phyloP scores from a whole-genome alignment of 2,329 filamentous ascomycete species.

The Colletotrichum paranaense region DNA sequence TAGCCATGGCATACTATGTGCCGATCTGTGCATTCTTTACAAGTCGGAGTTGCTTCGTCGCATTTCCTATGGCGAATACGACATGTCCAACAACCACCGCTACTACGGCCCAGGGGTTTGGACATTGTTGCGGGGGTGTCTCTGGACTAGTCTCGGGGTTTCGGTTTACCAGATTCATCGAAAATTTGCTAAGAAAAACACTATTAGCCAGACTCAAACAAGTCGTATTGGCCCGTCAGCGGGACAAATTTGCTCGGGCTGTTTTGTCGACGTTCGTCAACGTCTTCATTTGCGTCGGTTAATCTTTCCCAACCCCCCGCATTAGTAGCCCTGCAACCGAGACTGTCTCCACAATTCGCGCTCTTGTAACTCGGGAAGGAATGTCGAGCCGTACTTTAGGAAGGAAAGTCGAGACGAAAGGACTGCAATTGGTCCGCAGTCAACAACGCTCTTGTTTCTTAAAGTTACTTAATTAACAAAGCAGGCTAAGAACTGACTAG shows the following conservation, averaged over 20 bases:
- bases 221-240: not conserved
- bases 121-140: not conserved
- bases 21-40: constrained; percentile 39
- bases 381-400: constrained; percentile 8
- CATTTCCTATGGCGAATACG: constrained; percentile 44
- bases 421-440: not conserved
- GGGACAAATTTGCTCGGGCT: not conserved
- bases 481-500: not conserved
- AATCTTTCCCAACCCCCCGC: constrained; percentile 4
- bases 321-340: not conserved
- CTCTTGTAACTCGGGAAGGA: not conserved
- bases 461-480: not conserved
- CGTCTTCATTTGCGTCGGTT: not conserved
- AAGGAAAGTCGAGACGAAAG: constrained; percentile 22
- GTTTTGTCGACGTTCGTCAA: not conserved
- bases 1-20: constrained; percentile 42
- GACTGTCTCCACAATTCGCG: not conserved
- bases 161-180: not conserved
- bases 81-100: constrained; percentile 44
- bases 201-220: not conserved
- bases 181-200: not conserved
- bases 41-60: constrained; percentile 40
- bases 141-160: not conserved
- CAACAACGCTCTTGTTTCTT: not conserved
- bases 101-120: constrained; percentile 29